phyloP scores from a whole-genome alignment of 495 filamentous ascomycete genomes.

The Rhizodiscina lignyota region DNA sequence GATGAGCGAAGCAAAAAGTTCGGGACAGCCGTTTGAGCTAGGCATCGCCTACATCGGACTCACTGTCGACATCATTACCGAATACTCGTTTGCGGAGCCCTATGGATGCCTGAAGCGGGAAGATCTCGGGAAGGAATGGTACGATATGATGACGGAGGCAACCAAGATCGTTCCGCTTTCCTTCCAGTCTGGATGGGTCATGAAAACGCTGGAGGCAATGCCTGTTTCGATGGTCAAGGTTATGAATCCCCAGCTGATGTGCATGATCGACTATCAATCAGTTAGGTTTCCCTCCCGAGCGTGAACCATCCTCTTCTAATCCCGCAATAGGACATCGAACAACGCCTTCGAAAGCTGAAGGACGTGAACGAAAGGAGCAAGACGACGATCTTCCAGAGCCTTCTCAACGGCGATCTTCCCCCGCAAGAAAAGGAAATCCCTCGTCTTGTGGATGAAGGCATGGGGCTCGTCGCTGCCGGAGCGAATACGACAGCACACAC shows the following conservation, averaged over 20 bases:
- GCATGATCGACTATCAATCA: too few relatives aligned
- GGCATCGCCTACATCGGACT: background rate
- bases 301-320: too few relatives aligned
- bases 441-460: slow-evolving; percentile 6
- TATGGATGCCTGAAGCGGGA: background rate
- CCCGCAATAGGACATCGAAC: too few relatives aligned
- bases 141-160: background rate
- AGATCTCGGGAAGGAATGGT: background rate
- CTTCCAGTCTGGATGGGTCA: too few relatives aligned
- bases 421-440: background rate
- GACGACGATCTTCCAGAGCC: background rate
- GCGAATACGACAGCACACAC: slow-evolving; percentile 27
- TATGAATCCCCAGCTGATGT: too few relatives aligned
- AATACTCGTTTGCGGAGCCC: background rate
- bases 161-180: too few relatives aligned
- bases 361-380: background rate
- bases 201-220: too few relatives aligned
- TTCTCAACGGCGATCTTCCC: background rate
- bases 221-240: too few relatives aligned
- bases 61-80: background rate
- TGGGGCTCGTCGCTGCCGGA: slow-evolving; percentile 21
- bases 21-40: too few relatives aligned
- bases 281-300: too few relatives aligned
- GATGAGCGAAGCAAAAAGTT: background rate
- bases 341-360: too few relatives aligned